Evolutionary conservation across 2,329 filamentous ascomycete species (phyloP).

Genomic region (Aspergillus spinulosporus): DNA sequence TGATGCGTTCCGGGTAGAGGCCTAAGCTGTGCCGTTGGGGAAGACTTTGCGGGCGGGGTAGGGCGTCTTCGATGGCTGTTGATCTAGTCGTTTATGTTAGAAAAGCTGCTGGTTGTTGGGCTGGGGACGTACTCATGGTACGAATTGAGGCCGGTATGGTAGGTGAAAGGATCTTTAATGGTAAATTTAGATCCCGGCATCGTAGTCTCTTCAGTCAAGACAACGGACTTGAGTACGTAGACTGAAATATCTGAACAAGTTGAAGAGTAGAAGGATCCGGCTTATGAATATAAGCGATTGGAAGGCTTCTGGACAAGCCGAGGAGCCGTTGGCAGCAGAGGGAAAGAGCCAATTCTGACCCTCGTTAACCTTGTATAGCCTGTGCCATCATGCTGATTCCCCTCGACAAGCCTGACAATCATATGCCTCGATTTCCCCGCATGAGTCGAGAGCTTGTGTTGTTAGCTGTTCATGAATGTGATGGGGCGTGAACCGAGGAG

Average conservation of each 20-base stretch:
- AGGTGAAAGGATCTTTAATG: slow-evolving; percentile 5
- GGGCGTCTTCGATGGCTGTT: slow-evolving; percentile 3
- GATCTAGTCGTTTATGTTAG: not conserved
- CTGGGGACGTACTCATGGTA: slow-evolving; percentile 3
- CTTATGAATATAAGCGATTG: not conserved
- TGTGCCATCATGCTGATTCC: too few relatives aligned
- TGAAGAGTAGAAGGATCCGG: not conserved
- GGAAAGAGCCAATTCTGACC: not conserved
- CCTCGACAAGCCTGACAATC: not conserved
- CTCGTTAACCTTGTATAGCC: too few relatives aligned
- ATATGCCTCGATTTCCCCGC: not conserved
- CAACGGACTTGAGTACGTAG: too few relatives aligned
- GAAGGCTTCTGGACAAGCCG: not conserved
- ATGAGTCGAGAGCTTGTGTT: not conserved
- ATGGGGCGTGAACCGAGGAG: not conserved
- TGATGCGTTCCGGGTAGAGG: slow-evolving; percentile 12
- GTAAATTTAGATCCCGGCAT: slow-evolving; percentile 7
- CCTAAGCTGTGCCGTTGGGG: slow-evolving; percentile 7
- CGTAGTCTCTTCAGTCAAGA: not conserved
- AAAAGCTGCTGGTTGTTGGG: not conserved
- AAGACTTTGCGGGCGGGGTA: slow-evolving; percentile 7
- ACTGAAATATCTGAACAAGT: not conserved
- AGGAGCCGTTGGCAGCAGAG: slow-evolving; percentile 1
- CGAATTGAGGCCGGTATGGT: slow-evolving; percentile 4
- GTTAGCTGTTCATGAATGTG: not conserved